phyloP scores from a whole-genome alignment of 805 yeast genomes.

The Ogataea chonburiensis region DNA sequence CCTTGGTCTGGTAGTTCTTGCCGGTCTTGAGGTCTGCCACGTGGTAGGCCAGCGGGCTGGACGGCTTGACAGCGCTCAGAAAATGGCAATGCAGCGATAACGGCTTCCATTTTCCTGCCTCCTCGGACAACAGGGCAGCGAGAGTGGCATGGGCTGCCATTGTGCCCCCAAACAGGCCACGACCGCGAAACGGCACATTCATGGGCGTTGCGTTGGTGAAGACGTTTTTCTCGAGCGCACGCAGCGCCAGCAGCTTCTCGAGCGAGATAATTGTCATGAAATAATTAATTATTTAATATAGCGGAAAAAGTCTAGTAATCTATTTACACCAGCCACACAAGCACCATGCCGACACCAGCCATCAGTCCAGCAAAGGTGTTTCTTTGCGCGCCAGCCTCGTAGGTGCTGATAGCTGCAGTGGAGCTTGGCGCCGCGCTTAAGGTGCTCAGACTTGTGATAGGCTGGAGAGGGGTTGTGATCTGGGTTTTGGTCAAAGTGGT shows the following conservation, averaged over 20 bases:
- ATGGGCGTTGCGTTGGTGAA: slow-evolving; percentile 28
- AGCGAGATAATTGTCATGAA: slow-evolving; percentile 5
- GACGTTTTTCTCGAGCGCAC: slow-evolving; percentile 20
- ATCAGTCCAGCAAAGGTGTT: slow-evolving; percentile 3
- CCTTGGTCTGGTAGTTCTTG: slow-evolving; percentile 49
- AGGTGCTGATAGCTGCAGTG: slow-evolving; percentile 24
- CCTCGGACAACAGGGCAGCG: slow-evolving; percentile 56
- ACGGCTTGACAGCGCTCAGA: slow-evolving; percentile 50
- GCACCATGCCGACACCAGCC: slow-evolving; percentile 4
- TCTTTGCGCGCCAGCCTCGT: slow-evolving; percentile 25
- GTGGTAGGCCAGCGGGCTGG: slow-evolving; percentile 47
- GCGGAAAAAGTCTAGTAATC: slow-evolving; percentile 2
- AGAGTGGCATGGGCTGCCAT: slow-evolving; percentile 62
- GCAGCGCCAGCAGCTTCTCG: slow-evolving; percentile 27
- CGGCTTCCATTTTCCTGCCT: slow-evolving; percentile 46
- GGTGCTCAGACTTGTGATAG: too few relatives aligned
- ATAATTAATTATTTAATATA: neutral
- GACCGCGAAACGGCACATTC: slow-evolving; percentile 49
- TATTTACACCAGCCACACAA: slow-evolving; percentile 12
- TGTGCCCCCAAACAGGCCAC: slow-evolving; percentile 73
- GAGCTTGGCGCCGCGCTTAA: slow-evolving; percentile 4
- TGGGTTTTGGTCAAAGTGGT: slow-evolving; percentile 5
- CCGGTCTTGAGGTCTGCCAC: slow-evolving; percentile 55
- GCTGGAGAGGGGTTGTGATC: slow-evolving; percentile 2
- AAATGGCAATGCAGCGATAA: slow-evolving; percentile 64